A percentile compares a stretch with the other conserved stretches of the same genome.
phyloP scores from a whole-genome alignment of 345 rosid genomes.

The Bruguiera gymnorhiza region DNA sequence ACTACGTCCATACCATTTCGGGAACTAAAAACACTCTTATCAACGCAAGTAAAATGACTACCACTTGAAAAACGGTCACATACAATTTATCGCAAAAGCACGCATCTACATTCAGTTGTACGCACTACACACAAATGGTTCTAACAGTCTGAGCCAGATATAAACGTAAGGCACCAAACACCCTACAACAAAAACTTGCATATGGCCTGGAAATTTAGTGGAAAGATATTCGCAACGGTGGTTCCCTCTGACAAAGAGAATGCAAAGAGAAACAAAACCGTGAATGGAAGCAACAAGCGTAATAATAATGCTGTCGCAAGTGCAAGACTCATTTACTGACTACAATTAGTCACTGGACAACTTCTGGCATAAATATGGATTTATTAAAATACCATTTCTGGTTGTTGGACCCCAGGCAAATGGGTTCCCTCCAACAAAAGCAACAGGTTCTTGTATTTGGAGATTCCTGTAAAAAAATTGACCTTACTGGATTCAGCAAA shows the following conservation, averaged over 20 bases:
- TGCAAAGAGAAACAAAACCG: background rate
- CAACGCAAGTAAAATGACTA: no score
- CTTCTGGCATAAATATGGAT: background rate
- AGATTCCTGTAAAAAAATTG: constrained; percentile 42
- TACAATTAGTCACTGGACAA: constrained; percentile 3
- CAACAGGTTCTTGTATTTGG: constrained; percentile 67
- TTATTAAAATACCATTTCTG: background rate
- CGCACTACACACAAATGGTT: background rate
- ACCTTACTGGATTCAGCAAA: background rate
- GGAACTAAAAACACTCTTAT: no score
- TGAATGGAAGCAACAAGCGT: background rate
- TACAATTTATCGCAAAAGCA: background rate
- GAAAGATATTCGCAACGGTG: constrained; percentile 8
- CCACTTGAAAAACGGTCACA: no score
- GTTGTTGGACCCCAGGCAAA: constrained; percentile 47
- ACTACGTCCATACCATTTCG: no score
- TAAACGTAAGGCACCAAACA: background rate
- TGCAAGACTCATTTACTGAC: background rate
- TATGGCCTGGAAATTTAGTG: constrained; percentile 4
- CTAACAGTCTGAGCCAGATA: constrained; percentile 4
- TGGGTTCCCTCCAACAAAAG: constrained; percentile 82
- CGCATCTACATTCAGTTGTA: background rate
- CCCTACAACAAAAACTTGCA: background rate
- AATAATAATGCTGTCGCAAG: background rate
- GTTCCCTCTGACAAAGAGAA: constrained; percentile 10